These are phyloP conservation scores for Ceriops tagal DNA, from an alignment of 345 rosid species.

Conservation along the genomic window DNA sequence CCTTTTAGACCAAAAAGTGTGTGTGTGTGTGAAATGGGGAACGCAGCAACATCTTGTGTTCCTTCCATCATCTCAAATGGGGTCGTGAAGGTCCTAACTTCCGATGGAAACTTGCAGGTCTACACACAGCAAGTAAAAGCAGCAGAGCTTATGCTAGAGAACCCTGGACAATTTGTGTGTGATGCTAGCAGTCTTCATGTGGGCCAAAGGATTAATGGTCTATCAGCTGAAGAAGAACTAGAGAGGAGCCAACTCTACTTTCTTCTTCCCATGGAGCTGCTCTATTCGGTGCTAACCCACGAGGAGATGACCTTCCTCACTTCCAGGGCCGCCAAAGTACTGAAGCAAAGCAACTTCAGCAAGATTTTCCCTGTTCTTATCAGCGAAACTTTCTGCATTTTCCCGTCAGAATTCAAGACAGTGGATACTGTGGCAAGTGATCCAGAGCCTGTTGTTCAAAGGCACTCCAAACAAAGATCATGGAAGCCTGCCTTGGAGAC, in stretches of 20 bases:
- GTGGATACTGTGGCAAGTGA: background rate
- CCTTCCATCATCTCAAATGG: constrained; percentile 33
- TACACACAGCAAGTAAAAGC: constrained; percentile 41
- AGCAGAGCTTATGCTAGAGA: constrained; percentile 43
- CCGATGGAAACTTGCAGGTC: constrained; percentile 32
- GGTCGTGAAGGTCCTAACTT: constrained; percentile 30
- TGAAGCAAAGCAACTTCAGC: constrained; percentile 28
- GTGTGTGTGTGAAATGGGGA: constrained; percentile 38
- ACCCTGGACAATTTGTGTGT: constrained; percentile 48
- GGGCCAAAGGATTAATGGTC: constrained; percentile 38
- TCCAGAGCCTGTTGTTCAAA: constrained; percentile 9
- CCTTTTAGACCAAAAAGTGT: background rate
- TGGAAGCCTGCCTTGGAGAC: constrained; percentile 66
- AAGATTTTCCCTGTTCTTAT: constrained; percentile 41
- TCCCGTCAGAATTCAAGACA: constrained; percentile 20
- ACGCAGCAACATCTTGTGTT: constrained; percentile 41
- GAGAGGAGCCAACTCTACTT: constrained; percentile 43
- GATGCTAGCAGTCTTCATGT: constrained; percentile 34
- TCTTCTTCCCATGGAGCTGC: constrained; percentile 55
- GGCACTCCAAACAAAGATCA: constrained; percentile 43
- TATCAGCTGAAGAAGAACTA: constrained; percentile 44
- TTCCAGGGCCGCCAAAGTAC: constrained; percentile 34
- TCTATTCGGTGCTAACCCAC: constrained; percentile 47
- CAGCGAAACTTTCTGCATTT: constrained; percentile 34
- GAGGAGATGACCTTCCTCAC: constrained; percentile 44